phyloP scores from a whole-genome alignment of 345 rosid genomes.

The Acer negundo region DNA sequence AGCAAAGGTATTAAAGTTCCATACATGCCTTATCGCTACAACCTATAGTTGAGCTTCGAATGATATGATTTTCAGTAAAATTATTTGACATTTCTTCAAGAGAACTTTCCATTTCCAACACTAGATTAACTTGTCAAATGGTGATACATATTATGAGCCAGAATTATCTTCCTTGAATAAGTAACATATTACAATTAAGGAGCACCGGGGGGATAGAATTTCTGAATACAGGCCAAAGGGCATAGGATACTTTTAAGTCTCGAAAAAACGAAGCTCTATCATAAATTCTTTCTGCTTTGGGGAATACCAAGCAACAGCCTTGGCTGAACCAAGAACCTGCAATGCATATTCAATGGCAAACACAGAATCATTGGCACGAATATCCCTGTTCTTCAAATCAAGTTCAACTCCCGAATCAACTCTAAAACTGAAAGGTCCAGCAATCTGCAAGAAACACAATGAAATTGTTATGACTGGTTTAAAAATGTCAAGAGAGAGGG shows the following conservation, averaged over 20 bases:
- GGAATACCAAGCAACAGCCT: conserved; percentile 92
- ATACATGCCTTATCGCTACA: not conserved
- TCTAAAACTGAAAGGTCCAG: conserved; percentile 88
- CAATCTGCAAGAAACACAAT: conserved; percentile 54
- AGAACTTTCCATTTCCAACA: not conserved
- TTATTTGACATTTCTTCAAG: conserved; percentile 1
- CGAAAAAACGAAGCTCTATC: conserved; percentile 87
- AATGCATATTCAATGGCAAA: conserved; percentile 85
- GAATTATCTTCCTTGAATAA: not conserved
- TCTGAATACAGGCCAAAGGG: not conserved
- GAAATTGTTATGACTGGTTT: not conserved
- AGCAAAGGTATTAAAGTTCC: too few relatives aligned
- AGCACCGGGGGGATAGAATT: not conserved
- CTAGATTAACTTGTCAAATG: not conserved
- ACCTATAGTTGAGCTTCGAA: not conserved
- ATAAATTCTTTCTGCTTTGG: conserved; percentile 79
- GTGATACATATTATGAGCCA: not conserved
- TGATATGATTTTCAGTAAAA: not conserved
- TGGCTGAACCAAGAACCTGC: conserved; percentile 88
- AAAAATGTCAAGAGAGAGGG: not conserved
- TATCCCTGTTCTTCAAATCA: conserved; percentile 51
- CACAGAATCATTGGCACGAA: conserved; percentile 55
- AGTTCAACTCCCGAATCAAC: conserved; percentile 66
- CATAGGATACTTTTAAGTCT: conserved; percentile 38
- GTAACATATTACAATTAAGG: not conserved